Percentiles rank a stretch among this genome's conserved stretches.
phyloP scores from a whole-genome alignment of 2,329 filamentous ascomycete genomes.

The Hypocreales sp. region DNA sequence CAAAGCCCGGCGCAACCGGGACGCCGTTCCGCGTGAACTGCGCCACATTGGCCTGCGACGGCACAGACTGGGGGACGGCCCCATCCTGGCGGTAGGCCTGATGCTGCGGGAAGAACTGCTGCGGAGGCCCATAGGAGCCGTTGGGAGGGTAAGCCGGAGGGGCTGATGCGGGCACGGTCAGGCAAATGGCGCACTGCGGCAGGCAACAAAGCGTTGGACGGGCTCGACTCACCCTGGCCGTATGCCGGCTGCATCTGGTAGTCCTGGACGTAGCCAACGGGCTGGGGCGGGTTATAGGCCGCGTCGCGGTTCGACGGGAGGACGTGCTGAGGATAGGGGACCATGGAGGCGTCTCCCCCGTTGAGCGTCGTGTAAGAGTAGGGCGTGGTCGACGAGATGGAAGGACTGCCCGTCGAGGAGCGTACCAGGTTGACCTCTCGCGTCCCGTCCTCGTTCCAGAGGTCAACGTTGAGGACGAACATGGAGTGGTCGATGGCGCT shows the following conservation, averaged over 20 bases:
- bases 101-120: slow-evolving; percentile 20
- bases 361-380: slow-evolving; percentile 50
- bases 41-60: slow-evolving; percentile 11
- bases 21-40: slow-evolving; percentile 12
- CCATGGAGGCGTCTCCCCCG: slow-evolving; percentile 14
- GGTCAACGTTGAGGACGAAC: slow-evolving; percentile 48
- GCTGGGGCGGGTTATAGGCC: slow-evolving; percentile 12
- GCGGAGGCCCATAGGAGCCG: slow-evolving; percentile 18
- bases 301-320: slow-evolving; percentile 22
- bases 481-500: slow-evolving; percentile 23
- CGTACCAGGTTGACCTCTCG: slow-evolving; percentile 53
- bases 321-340: slow-evolving; percentile 18
- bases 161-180: slow-evolving; percentile 3
- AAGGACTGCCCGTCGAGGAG: slow-evolving; percentile 49
- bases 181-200: neutral
- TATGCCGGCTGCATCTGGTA: slow-evolving; percentile 16
- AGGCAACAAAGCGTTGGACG: neutral
- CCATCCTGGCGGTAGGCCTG: slow-evolving; percentile 14
- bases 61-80: slow-evolving; percentile 8
- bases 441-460: slow-evolving; percentile 50
- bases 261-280: slow-evolving; percentile 16
- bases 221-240: slow-evolving; percentile 12
- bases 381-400: slow-evolving; percentile 67
- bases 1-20: slow-evolving; percentile 8
- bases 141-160: slow-evolving; percentile 14